Evolutionary conservation across 768 basidiomycete species (phyloP).

Genomic region (Podaxis sp.): DNA sequence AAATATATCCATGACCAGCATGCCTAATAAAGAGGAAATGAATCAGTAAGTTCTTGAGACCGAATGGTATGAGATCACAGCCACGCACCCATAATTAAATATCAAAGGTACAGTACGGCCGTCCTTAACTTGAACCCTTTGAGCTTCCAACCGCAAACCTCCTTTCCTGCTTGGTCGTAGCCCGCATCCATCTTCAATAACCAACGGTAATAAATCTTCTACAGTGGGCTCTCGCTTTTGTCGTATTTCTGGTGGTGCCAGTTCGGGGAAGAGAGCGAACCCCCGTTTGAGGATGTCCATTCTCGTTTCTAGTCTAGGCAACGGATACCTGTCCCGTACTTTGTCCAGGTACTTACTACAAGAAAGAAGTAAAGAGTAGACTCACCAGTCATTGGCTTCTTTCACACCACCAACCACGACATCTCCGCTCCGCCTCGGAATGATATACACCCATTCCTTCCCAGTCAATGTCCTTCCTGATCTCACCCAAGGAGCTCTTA

Average conservation of each 20-base stretch:
- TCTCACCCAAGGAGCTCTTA: conserved; percentile 67
- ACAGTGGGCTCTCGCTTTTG: conserved; percentile 42
- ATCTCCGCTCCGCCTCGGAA: conserved; percentile 61
- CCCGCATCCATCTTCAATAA: conserved; percentile 53
- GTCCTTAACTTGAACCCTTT: conserved; percentile 30
- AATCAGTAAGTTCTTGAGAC: neutral
- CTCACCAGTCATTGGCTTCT: conserved; percentile 59
- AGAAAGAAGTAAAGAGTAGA: neutral
- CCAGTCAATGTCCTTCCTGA: conserved; percentile 51
- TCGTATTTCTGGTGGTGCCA: conserved; percentile 54
- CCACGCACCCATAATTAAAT: conserved; percentile 65
- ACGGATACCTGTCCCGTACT: conserved; percentile 50
- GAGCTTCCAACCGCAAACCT: conserved; percentile 54
- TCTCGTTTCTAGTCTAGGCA: conserved; percentile 61
- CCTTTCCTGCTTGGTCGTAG: conserved; percentile 53
- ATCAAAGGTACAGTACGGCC: conserved; percentile 46
- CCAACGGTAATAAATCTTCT: conserved; percentile 45
- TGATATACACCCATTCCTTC: conserved; percentile 54
- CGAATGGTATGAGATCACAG: too few species aligned
- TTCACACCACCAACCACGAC: conserved; percentile 68
- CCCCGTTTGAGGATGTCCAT: conserved; percentile 57
- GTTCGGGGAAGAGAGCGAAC: conserved; percentile 53
- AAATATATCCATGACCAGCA: conserved; percentile 9
- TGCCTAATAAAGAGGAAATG: neutral
- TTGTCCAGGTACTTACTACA: neutral